These are phyloP conservation scores for Leccinum broughii DNA, from an alignment of 768 basidiomycete species.

Conservation along the genomic window DNA sequence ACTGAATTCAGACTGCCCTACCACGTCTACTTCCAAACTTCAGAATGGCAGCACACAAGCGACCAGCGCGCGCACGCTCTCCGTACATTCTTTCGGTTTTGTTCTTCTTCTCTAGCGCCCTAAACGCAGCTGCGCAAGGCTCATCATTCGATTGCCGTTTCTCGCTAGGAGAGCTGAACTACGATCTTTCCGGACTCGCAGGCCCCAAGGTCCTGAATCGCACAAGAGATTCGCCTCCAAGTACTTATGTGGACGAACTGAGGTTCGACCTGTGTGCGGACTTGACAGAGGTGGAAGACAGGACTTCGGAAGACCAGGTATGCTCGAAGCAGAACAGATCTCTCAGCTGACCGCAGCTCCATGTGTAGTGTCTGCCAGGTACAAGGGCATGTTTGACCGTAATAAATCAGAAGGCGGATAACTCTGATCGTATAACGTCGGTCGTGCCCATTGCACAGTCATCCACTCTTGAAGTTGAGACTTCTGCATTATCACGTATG, in stretches of 20 bases:
- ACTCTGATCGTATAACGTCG: slow-evolving; percentile 59
- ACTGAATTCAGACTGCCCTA: slow-evolving; percentile 9
- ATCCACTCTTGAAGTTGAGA: slow-evolving; percentile 29
- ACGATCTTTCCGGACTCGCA: slow-evolving; percentile 58
- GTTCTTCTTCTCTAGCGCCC: slow-evolving; percentile 22
- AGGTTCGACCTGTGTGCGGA: slow-evolving; percentile 70
- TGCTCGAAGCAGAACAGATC: slow-evolving; percentile 21
- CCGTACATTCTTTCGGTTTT: slow-evolving; percentile 11
- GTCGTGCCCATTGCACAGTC: slow-evolving; percentile 74
- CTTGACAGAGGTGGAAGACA: slow-evolving; percentile 44
- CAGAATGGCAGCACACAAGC: slow-evolving; percentile 26
- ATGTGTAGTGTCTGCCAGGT: slow-evolving; percentile 59
- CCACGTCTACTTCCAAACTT: background rate
- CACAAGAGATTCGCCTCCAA: slow-evolving; percentile 63
- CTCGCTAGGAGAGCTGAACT: slow-evolving; percentile 44
- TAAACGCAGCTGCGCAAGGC: slow-evolving; percentile 39
- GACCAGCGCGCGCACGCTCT: slow-evolving; percentile 3
- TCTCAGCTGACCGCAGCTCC: slow-evolving; percentile 8
- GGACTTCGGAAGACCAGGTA: slow-evolving; percentile 69
- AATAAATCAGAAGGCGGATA: slow-evolving; percentile 56
- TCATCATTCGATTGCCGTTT: slow-evolving; percentile 54
- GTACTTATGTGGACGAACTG: slow-evolving; percentile 55
- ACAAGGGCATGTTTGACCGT: slow-evolving; percentile 76
- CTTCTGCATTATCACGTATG: slow-evolving; percentile 38
- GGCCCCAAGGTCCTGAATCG: slow-evolving; percentile 52